A percentile compares a stretch with the other conserved stretches of the same genome.
Conservation (phyloP, 176 grass and related monocot genomes). For the Carex cristatella region DNA sequence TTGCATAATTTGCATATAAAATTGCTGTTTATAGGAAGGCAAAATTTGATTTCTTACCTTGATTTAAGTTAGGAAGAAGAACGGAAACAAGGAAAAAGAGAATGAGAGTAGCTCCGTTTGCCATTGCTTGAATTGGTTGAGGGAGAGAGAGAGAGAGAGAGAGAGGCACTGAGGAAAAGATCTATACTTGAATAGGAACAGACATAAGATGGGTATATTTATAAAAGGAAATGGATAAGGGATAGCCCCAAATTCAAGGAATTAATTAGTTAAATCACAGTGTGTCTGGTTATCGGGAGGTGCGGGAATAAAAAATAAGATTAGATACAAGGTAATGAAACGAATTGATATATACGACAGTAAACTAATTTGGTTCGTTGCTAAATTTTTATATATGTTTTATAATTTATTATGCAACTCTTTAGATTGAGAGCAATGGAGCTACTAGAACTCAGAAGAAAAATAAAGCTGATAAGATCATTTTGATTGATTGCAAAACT, state of each 20-base stretch:
- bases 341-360: background rate
- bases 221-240: conserved; percentile 19
- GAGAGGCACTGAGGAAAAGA: background rate
- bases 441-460: background rate
- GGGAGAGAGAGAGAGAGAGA: background rate
- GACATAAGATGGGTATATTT: conserved; percentile 11
- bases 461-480: too few species aligned
- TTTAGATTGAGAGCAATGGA: background rate
- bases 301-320: background rate
- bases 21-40: background rate
- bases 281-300: background rate
- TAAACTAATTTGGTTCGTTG: background rate
- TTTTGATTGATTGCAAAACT: too few species aligned
- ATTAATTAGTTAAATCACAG: background rate
- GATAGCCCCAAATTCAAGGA: background rate
- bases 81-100: background rate
- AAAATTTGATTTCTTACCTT: background rate
- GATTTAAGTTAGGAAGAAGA: conserved; percentile 8
- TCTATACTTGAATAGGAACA: background rate
- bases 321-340: background rate
- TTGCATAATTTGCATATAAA: background rate
- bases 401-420: background rate
- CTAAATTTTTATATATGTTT: background rate
- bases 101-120: background rate
- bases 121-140: background rate